Evolutionary conservation across 768 basidiomycete genomes (phyloP).

Genomic region (Suillus subluteus): DNA sequence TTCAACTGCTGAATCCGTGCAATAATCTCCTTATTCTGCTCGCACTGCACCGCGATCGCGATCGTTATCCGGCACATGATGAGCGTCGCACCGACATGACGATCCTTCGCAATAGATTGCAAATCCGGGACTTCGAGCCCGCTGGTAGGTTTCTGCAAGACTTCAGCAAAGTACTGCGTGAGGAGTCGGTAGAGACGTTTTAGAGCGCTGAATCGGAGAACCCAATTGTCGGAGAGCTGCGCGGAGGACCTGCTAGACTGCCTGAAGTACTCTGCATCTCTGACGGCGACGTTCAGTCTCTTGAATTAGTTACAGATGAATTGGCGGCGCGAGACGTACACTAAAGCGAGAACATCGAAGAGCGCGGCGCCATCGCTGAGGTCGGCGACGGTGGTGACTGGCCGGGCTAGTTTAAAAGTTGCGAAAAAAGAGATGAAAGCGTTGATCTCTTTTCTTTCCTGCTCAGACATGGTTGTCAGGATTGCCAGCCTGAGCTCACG

Average conservation of each 20-base stretch:
- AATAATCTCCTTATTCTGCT: constrained; percentile 86
- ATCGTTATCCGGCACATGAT: constrained; percentile 81
- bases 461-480: constrained; percentile 36
- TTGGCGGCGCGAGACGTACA: constrained; percentile 53
- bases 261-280: constrained; percentile 81
- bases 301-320: neutral
- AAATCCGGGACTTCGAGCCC: constrained; percentile 87
- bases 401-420: constrained; percentile 68
- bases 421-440: constrained; percentile 84
- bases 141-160: constrained; percentile 78
- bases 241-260: constrained; percentile 58
- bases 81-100: constrained; percentile 64
- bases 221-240: constrained; percentile 86
- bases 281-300: constrained; percentile 34
- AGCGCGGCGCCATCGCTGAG: constrained; percentile 81
- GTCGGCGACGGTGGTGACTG: constrained; percentile 66
- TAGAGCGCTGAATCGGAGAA: constrained; percentile 78
- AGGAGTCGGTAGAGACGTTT: constrained; percentile 87
- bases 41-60: constrained; percentile 87
- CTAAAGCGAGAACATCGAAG: constrained; percentile 71
- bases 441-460: constrained; percentile 64
- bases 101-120: constrained; percentile 82
- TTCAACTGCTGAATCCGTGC: constrained; percentile 84
- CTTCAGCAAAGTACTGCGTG: constrained; percentile 86
- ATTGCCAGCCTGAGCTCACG: neutral